Evolutionary conservation across 2,329 filamentous ascomycete species (phyloP), one percentile per base, ranked within the genome.

Genomic region (Epicoccum sorghinum): DNA sequence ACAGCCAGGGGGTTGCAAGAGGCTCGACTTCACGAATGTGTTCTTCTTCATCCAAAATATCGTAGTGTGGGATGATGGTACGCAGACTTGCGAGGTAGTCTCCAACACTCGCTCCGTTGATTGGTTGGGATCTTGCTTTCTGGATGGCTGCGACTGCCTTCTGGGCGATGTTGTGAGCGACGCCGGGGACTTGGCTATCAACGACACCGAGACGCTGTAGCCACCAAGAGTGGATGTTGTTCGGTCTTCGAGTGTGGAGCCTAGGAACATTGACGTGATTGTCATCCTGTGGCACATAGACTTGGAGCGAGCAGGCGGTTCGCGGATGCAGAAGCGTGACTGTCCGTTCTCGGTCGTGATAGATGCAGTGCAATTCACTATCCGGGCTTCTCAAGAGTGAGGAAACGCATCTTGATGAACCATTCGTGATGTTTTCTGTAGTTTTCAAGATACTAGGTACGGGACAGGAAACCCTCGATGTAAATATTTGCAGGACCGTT

Each of bases 361-460:
- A 53, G 6, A 47, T 8, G 12, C 38, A 43, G 5, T 44, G 44
- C n/a, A 43, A 22, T 7, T 53, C 43, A 12, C 38, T 27, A 3
- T 43, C 38, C 9, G 44, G 38, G 27, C 39, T 47, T 32, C 4
- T 53, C 18, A 1, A 44, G 38, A 27, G 24, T 38, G 10, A 43
- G 12, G 25, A 47, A 53, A 12, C 32, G 50, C 44, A 53, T 53
- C 6, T 6, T 18, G n/a, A 9, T n/a, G 10, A 7, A 47, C 12
- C 7, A 33, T 30, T 7, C 12, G 13, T 33, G 10, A 9, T 33
- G 7, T 33, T 33, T 4, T 13, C 2, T 33, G 32, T 33, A 12
- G 14, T 23, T 7, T 3, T 38, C 7, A 10, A n/a, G 36, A 23
- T n/a, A 22, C 8, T 7, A 9, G 36, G 6, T 22, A 23, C 6